Evolutionary conservation across 352 stramenopile species (phyloP).

Genomic region (Phytophthora podocarpi): DNA sequence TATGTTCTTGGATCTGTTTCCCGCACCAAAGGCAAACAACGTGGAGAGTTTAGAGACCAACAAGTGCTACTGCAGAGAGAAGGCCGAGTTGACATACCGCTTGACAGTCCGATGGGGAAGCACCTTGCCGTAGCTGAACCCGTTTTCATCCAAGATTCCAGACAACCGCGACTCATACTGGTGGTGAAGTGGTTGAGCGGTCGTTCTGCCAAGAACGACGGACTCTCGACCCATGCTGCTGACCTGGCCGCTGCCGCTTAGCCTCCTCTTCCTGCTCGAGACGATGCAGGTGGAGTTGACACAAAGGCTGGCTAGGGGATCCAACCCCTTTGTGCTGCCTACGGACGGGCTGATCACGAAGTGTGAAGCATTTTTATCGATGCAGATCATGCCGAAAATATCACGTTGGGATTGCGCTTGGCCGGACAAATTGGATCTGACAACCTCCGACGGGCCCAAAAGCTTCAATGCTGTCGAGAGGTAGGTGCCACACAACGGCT

Average conservation of each 20-base stretch:
- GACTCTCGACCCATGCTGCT: slow-evolving; percentile 24
- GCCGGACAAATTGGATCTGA: slow-evolving; percentile 37
- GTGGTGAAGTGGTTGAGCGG: slow-evolving; percentile 47
- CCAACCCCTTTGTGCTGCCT: slow-evolving; percentile 12
- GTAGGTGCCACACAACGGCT: slow-evolving; percentile 25
- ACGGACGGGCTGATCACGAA: slow-evolving; percentile 33
- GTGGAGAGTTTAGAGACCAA: slow-evolving; percentile 1
- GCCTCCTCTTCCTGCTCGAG: slow-evolving; percentile 26
- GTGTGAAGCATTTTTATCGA: slow-evolving; percentile 30
- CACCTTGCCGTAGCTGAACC: slow-evolving; percentile 28
- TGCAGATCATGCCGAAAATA: slow-evolving; percentile 44
- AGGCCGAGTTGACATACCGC: slow-evolving; percentile 30
- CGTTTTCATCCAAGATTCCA: slow-evolving; percentile 38
- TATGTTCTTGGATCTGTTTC: slow-evolving; percentile 69
- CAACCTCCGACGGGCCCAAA: slow-evolving; percentile 15
- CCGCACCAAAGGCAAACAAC: too few relatives aligned
- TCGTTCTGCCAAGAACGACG: slow-evolving; percentile 10
- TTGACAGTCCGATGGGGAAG: slow-evolving; percentile 59
- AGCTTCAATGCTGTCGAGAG: slow-evolving; percentile 14
- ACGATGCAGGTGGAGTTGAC: slow-evolving; percentile 16
- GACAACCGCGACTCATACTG: slow-evolving; percentile 57
- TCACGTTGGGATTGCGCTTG: slow-evolving; percentile 37
- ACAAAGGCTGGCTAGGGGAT: slow-evolving; percentile 7
- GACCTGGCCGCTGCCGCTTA: slow-evolving; percentile 15
- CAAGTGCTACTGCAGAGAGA: neutral